These are phyloP conservation scores for Ophiostoma populinum DNA, from an alignment of 2,329 filamentous ascomycete genomes.

Conservation along the genomic window DNA sequence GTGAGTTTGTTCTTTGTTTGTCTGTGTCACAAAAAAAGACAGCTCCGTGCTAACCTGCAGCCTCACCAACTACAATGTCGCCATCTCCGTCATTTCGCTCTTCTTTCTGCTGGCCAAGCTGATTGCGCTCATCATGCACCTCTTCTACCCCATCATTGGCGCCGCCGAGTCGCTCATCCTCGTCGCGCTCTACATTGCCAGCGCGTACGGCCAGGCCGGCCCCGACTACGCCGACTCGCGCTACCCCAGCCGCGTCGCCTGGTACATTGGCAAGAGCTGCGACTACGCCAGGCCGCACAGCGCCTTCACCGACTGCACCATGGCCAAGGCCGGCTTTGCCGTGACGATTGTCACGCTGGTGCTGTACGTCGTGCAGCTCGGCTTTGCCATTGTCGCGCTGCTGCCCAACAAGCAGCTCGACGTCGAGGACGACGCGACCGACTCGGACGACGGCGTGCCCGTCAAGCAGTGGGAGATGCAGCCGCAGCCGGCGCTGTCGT, in stretches of 20 bases:
- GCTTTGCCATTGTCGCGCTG: conserved; percentile 40
- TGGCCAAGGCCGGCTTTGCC: conserved; percentile 52
- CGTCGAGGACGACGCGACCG: conserved; percentile 23
- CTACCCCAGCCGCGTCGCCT: conserved; percentile 45
- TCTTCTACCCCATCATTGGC: conserved; percentile 51
- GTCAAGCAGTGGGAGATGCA: conserved; percentile 32
- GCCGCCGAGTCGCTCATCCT: conserved; percentile 39
- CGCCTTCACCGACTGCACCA: conserved; percentile 41
- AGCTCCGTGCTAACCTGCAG: conserved; percentile 16
- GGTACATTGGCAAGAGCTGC: conserved; percentile 62
- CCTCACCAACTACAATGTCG: conserved; percentile 58
- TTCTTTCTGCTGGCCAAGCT: conserved; percentile 60
- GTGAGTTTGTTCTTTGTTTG: conserved; percentile 30
- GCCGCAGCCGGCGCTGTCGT: conserved; percentile 6
- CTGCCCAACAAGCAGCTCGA: conserved; percentile 38
- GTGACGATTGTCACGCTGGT: conserved; percentile 51
- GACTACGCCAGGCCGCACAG: conserved; percentile 35
- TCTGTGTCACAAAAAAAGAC: neutral
- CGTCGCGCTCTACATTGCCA: conserved; percentile 44
- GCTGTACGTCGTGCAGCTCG: conserved; percentile 35
- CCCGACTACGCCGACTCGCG: conserved; percentile 52
- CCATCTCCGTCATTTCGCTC: conserved; percentile 57
- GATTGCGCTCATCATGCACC: conserved; percentile 51
- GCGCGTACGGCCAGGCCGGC: conserved; percentile 53
- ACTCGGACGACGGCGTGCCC: conserved; percentile 17